Evolutionary conservation across 345 rosid genomes (phyloP).

Genomic region (Noccaea bulbosa): DNA sequence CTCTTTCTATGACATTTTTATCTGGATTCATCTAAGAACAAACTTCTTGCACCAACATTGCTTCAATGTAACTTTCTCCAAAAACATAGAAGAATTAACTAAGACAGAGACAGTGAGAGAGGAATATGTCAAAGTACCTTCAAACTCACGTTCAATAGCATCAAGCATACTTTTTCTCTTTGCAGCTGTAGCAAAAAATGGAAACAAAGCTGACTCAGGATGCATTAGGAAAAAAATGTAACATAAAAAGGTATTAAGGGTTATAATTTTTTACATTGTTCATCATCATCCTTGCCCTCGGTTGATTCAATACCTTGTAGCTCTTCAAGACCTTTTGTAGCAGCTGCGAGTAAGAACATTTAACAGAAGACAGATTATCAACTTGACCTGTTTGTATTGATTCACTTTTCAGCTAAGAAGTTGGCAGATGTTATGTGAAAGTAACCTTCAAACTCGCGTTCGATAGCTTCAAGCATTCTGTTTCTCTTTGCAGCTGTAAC

Average conservation of each 20-base stretch:
- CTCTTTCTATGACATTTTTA: background rate
- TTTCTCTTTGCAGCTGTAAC: slow-evolving; percentile 40
- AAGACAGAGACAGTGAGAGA: background rate
- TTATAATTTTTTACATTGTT: slow-evolving; percentile 25
- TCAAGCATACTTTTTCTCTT: slow-evolving; percentile 42
- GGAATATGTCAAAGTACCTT: slow-evolving; percentile 37
- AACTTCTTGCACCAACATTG: slow-evolving; percentile 16
- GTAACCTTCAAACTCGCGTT: slow-evolving; percentile 46
- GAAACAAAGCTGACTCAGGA: background rate
- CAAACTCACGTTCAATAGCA: slow-evolving; percentile 43
- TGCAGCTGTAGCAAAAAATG: slow-evolving; percentile 35
- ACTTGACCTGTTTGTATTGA: background rate
- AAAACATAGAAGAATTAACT: background rate
- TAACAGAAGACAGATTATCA: background rate
- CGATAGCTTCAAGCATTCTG: slow-evolving; percentile 42
- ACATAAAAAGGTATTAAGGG: background rate
- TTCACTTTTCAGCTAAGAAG: slow-evolving; percentile 15
- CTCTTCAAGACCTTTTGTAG: slow-evolving; percentile 40
- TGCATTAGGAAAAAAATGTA: background rate
- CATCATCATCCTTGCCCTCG: slow-evolving; percentile 30
- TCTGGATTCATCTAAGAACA: slow-evolving; percentile 3
- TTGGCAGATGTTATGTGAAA: slow-evolving; percentile 19
- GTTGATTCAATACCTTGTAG: slow-evolving; percentile 27
- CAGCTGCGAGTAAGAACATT: slow-evolving; percentile 33
- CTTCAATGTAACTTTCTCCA: slow-evolving; percentile 9